A percentile compares a stretch with the other conserved stretches of the same genome.
Evolutionary conservation across 2,329 filamentous ascomycete species (phyloP).

Genomic region (Botrytis galanthina): DNA sequence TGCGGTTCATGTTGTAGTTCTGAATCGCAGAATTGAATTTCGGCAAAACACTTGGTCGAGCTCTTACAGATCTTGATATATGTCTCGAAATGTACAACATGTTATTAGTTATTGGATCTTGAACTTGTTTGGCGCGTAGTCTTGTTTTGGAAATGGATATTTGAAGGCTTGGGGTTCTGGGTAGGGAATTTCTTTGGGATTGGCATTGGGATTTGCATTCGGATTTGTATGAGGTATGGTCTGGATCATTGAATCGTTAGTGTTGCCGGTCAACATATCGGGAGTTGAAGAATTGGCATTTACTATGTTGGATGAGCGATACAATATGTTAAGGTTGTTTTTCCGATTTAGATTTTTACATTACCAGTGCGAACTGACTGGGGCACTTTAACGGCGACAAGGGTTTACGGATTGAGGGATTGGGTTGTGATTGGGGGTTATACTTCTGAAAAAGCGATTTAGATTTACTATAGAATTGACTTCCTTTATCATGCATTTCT

Average conservation of each 20-base stretch:
- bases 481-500: not conserved
- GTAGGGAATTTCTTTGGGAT: not conserved
- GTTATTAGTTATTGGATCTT: not conserved
- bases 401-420: not conserved
- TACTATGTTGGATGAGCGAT: not conserved
- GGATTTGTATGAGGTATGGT: not conserved
- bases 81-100: not conserved
- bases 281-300: not conserved
- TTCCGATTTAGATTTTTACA: conserved; percentile 3
- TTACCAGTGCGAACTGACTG: conserved; percentile 7
- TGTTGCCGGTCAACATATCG: not conserved
- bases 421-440: not conserved
- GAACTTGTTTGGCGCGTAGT: not conserved
- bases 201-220: not conserved
- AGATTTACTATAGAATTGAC: not conserved
- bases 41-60: not conserved
- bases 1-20: not conserved
- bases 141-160: not conserved
- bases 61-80: not conserved
- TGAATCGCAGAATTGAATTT: not conserved
- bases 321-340: not conserved
- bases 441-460: not conserved
- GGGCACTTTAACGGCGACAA: not conserved
- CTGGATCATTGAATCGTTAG: not conserved
- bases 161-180: not conserved